These are phyloP conservation scores for Calonectria hongkongensis DNA, from an alignment of 2,329 filamentous ascomycete genomes.

Conservation along the genomic window DNA sequence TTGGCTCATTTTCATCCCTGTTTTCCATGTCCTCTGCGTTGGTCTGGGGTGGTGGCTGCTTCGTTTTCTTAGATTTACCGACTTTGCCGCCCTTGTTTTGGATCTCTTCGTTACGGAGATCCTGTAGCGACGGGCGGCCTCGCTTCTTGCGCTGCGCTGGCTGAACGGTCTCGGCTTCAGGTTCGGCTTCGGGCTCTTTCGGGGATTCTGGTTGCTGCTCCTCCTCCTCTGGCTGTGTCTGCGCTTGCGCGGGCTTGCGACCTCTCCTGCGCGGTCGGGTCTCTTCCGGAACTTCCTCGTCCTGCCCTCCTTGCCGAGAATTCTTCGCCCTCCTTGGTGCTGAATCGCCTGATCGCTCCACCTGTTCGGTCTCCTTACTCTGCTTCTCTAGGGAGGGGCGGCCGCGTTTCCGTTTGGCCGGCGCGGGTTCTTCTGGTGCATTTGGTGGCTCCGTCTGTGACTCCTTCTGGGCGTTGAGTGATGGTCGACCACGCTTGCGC, in stretches of 20 bases:
- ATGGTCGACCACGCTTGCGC: slow-evolving; percentile 57
- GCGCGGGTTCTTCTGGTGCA: slow-evolving; percentile 46
- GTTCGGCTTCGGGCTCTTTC: slow-evolving; percentile 31
- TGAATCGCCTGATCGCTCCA: slow-evolving; percentile 43
- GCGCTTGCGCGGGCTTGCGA: slow-evolving; percentile 35
- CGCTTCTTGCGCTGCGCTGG: slow-evolving; percentile 43
- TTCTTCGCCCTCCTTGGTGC: slow-evolving; percentile 43
- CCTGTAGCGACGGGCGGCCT: slow-evolving; percentile 47
- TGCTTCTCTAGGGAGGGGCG: slow-evolving; percentile 55
- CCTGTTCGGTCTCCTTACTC: slow-evolving; percentile 35
- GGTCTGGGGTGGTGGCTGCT: slow-evolving; percentile 9
- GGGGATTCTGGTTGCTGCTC: slow-evolving; percentile 32
- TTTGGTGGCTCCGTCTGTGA: slow-evolving; percentile 32
- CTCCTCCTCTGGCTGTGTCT: slow-evolving; percentile 30
- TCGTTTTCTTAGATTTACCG: slow-evolving; percentile 39
- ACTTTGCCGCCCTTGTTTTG: slow-evolving; percentile 47
- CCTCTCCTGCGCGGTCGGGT: slow-evolving; percentile 42
- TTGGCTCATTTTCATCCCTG: slow-evolving; percentile 38
- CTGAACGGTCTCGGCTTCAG: slow-evolving; percentile 17
- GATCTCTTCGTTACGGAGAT: slow-evolving; percentile 35
- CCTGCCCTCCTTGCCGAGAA: slow-evolving; percentile 18
- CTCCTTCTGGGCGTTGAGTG: slow-evolving; percentile 44
- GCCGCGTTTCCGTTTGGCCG: slow-evolving; percentile 61
- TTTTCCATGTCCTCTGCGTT: slow-evolving; percentile 36
- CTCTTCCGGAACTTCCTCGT: slow-evolving; percentile 42